Conservation (phyloP, 176 grass and related monocot genomes). For the Poa pratensis region DNA sequence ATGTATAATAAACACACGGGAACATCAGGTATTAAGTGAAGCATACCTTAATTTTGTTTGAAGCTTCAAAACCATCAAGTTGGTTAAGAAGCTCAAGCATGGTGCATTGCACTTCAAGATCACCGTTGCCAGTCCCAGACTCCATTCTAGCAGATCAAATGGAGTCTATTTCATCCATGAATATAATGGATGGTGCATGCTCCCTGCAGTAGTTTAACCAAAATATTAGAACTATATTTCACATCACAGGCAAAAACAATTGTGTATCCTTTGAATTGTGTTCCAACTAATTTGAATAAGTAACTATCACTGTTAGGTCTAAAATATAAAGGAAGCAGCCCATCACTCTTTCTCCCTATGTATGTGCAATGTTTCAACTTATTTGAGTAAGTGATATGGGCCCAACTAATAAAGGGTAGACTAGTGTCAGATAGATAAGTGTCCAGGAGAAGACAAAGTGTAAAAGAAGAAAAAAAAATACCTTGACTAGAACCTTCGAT, state of each 20-base stretch:
- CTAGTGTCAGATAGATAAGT: background rate
- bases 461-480: conserved; percentile 39
- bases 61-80: conserved; percentile 99
- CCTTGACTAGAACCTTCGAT: conserved; percentile 99
- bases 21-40: background rate
- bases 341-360: background rate
- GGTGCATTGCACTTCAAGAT: conserved; percentile 95
- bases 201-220: conserved; percentile 59
- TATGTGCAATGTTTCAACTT: background rate
- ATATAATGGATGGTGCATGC: conserved; percentile 97
- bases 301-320: background rate
- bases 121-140: conserved; percentile 90
- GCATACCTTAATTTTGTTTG: conserved; percentile 96
- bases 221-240: conserved; percentile 37
- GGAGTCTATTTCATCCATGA: conserved; percentile 99
- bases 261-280: too few relatives aligned
- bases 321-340: background rate
- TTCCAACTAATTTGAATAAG: too few relatives aligned
- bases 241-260: background rate
- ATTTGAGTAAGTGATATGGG: background rate
- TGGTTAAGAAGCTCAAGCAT: conserved; percentile 99
- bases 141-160: conserved; percentile 98
- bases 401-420: background rate
- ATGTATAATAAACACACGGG: conserved; percentile 5
- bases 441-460: background rate